phyloP scores from a whole-genome alignment of 2,329 filamentous ascomycete genomes.

The Grosmannia clavigera region DNA sequence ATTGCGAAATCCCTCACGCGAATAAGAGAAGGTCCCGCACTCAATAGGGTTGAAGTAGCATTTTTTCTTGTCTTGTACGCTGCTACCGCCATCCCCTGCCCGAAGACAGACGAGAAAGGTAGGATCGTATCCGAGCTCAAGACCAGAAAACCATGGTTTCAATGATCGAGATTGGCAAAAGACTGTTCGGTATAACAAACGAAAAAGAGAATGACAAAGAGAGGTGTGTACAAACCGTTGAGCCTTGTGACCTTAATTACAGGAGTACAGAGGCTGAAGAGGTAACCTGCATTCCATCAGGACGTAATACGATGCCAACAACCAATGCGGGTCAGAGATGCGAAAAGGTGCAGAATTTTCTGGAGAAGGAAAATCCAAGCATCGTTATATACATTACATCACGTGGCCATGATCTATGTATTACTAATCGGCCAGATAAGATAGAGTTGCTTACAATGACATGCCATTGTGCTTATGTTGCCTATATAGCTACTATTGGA shows the following conservation, averaged over 20 bases:
- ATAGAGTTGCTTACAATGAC: background rate
- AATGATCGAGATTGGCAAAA: slow-evolving; percentile 27
- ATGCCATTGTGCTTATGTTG: background rate
- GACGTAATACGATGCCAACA: background rate
- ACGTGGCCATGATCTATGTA: background rate
- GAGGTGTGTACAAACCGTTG: background rate
- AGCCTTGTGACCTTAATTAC: background rate
- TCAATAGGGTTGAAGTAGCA: slow-evolving; percentile 23
- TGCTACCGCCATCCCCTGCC: slow-evolving; percentile 7
- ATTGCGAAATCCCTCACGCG: slow-evolving; percentile 26
- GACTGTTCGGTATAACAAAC: slow-evolving; percentile 13
- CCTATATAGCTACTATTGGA: background rate
- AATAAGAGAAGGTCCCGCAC: slow-evolving; percentile 23
- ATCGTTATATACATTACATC: background rate
- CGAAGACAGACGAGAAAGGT: slow-evolving; percentile 12
- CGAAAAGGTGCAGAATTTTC: background rate
- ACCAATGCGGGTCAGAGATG: background rate
- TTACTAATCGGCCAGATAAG: background rate
- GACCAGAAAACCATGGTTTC: slow-evolving; percentile 17
- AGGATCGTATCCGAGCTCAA: slow-evolving; percentile 21
- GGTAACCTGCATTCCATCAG: background rate
- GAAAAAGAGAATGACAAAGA: background rate
- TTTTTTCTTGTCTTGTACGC: slow-evolving; percentile 24
- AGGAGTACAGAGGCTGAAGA: background rate
- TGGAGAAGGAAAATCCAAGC: background rate